Percentiles rank a stretch among this genome's conserved stretches.
phyloP scores from a whole-genome alignment of 2,329 filamentous ascomycete genomes.

The Neofusicoccum cordaticola region DNA sequence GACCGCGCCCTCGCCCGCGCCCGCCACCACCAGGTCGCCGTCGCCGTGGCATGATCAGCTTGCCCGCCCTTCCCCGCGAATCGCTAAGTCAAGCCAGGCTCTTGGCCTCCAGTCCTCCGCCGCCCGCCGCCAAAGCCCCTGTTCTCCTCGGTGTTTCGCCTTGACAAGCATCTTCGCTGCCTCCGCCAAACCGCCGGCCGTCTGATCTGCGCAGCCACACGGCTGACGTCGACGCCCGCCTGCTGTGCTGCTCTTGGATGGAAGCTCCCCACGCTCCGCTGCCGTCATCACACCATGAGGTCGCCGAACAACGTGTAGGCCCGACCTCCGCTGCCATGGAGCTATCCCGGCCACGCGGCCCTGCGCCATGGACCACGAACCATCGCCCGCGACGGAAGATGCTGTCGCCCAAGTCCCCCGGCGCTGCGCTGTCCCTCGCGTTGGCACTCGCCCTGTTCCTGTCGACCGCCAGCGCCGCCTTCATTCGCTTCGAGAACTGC shows the following conservation, averaged over 20 bases:
- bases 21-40: not conserved
- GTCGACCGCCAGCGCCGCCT: constrained; percentile 43
- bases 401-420: not conserved
- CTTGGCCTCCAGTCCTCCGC: not conserved
- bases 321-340: constrained; percentile 12
- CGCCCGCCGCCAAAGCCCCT: not conserved
- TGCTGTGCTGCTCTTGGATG: constrained; percentile 13
- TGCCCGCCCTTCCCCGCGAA: not conserved
- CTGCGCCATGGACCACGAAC: not conserved
- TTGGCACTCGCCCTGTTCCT: not conserved
- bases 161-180: constrained; percentile 16
- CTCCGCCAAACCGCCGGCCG: constrained; percentile 6
- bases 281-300: constrained; percentile 7
- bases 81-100: not conserved
- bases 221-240: constrained; percentile 14
- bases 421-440: not conserved
- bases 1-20: not conserved
- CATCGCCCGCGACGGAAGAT: constrained; percentile 13
- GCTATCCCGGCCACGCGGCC: constrained; percentile 2
- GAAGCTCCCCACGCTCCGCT: constrained; percentile 5
- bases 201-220: constrained; percentile 14
- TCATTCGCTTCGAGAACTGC: constrained; percentile 82
- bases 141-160: constrained; percentile 5
- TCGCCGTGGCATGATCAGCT: constrained; percentile 2
- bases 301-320: constrained; percentile 1